Evolutionary conservation across 257 asterid species (phyloP).

Genomic region (Nicotiana attenuata): DNA sequence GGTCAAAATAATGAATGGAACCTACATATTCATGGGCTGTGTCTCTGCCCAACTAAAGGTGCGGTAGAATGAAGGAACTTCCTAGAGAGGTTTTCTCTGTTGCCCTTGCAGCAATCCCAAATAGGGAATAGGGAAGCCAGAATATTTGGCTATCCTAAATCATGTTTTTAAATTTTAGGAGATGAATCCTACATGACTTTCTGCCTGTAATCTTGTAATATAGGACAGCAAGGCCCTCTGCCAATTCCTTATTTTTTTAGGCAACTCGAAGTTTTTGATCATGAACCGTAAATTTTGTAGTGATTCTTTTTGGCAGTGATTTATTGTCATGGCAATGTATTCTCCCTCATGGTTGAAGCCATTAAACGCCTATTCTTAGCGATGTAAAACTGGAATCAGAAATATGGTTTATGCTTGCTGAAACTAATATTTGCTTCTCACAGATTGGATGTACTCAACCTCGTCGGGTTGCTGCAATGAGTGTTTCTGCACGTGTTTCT

Average conservation of each 20-base stretch:
- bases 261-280: neutral
- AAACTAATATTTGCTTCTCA: conserved; percentile 14
- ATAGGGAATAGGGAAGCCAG: conserved; percentile 2
- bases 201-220: neutral
- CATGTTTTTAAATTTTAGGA: neutral
- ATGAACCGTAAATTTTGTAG: neutral
- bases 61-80: neutral
- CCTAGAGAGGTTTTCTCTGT: neutral
- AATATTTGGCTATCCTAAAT: neutral
- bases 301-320: neutral
- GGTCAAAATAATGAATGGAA: neutral
- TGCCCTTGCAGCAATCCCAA: conserved; percentile 2
- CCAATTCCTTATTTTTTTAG: neutral
- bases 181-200: neutral
- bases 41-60: neutral
- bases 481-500: conserved; percentile 97
- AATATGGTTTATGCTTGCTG: neutral
- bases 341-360: neutral
- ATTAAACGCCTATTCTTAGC: neutral
- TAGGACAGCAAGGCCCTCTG: neutral
- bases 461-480: conserved; percentile 97
- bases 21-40: neutral
- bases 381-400: neutral
- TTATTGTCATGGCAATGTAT: neutral
- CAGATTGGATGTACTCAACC: conserved; percentile 98